Evolutionary conservation across 352 stramenopile genomes (phyloP), one percentile per base, ranked within the genome.

Genomic region (Pythium inflatum): DNA sequence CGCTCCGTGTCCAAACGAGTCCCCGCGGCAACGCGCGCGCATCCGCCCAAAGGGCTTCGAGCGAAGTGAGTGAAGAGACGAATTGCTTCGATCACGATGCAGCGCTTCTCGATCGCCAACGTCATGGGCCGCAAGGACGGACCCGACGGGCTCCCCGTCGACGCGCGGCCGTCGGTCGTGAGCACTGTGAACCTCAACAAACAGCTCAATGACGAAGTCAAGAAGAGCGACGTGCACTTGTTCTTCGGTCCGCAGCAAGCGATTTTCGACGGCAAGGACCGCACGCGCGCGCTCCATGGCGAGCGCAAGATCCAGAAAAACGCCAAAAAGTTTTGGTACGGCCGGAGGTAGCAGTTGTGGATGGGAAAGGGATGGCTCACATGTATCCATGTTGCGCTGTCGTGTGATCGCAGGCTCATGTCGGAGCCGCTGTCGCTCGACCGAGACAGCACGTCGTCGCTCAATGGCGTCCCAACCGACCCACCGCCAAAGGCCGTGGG

Each of bases 271-370:
- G 85, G 81, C 66, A 76, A 71, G 49, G 87, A 92, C 55, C 83
- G 84, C 63, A 87, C 86, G 71, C 88, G 86, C 71, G 88, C 91
- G 62, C 91, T 95, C 76, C 88, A 95, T 62, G 82, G 87, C 53
- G 88, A 96, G 71, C 88, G 88, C 70, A 92, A 91, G 72, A 92
- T 96, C 56, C 79, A 91, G 62, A 96, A 96, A 79, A 94, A 83
- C 69, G 72, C 56, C 48, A 91, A 91, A 64, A 79, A 82, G 49
- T 92, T 88, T 63, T 96, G 87, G 80, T 87, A 67, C 46, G 75
- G 71, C 2, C 27, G n/a, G n/a, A n/a, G 1, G 12, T 22, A 40
- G 30, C 31, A 48, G 6, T 24, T 55, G 43, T 43, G 36, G 36
- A 43, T 43, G 36, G 36, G 36, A 43, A 43, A 9, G 16, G 5